Percentiles rank a stretch among this genome's conserved stretches.
These are phyloP conservation scores for Leucogyrophana mollusca DNA, from an alignment of 768 basidiomycete species.

Conservation along the genomic window DNA sequence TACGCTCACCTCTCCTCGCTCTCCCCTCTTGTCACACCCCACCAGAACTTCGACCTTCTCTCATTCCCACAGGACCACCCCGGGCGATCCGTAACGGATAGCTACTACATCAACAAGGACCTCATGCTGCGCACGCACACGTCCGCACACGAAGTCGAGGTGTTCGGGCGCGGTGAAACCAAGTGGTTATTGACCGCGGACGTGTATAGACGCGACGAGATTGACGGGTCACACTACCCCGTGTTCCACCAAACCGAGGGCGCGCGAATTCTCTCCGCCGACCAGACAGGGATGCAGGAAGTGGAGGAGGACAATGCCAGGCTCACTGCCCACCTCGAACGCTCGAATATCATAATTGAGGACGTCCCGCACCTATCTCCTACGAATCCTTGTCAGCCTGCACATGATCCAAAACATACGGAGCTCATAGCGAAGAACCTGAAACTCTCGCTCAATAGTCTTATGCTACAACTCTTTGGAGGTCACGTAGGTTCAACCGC, in stretches of 20 bases:
- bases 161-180: slow-evolving; percentile 72
- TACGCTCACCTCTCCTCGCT: slow-evolving; percentile 74
- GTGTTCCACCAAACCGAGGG: slow-evolving; percentile 99
- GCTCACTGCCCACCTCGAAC: slow-evolving; percentile 57
- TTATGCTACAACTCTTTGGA: slow-evolving; percentile 83
- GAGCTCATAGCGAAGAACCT: slow-evolving; percentile 79
- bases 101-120: slow-evolving; percentile 90
- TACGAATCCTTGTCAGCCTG: slow-evolving; percentile 78
- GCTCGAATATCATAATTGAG: slow-evolving; percentile 81
- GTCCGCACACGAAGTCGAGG: slow-evolving; percentile 96
- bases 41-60: slow-evolving; percentile 95
- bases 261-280: slow-evolving; percentile 72
- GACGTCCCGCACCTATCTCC: slow-evolving; percentile 74
- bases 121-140: slow-evolving; percentile 97
- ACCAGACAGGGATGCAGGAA: slow-evolving; percentile 54
- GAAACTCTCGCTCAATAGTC: slow-evolving; percentile 84
- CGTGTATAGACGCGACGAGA: slow-evolving; percentile 97
- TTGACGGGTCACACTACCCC: slow-evolving; percentile 94
- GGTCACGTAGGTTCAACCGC: slow-evolving; percentile 45
- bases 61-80: slow-evolving; percentile 94
- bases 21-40: slow-evolving; percentile 87
- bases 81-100: slow-evolving; percentile 85
- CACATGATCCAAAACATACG: slow-evolving; percentile 73
- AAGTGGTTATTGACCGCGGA: slow-evolving; percentile 93
- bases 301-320: slow-evolving; percentile 71